Base-by-base conservation (phyloP, 106 monocot genomes). In the Allium cepa region DNA sequence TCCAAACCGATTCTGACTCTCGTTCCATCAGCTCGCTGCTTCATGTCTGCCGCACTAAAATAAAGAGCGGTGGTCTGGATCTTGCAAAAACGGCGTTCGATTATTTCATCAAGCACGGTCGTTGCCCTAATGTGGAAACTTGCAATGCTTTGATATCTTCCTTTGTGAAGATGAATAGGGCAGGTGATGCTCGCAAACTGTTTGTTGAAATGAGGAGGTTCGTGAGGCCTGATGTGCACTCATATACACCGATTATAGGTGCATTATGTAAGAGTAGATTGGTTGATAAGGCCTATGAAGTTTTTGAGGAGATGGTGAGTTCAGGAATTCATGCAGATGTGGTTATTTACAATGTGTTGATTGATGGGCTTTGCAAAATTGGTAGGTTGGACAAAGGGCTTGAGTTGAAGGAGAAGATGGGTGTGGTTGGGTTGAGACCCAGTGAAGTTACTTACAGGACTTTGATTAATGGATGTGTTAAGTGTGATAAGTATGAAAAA, bases 331-430 rank as follows among this genome's bases (percentile, higher is more conserved):
- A 15, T 18, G 82, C 88, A 0, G 78, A 67, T 14, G 78, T 88
- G 10, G 85, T 91, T 15, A 80, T 91, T 8, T 96, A 86, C 75
- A 96, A 96, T 77, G 85, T 69, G 3, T 65, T 96, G 15, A 73
- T 91, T 11, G 83, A 91, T 65, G 91, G 91, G 18, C 68, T 96
- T n/a, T 84, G 84, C 73, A 96, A 84, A 81, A 79, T 63, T 4
- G 66, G 59, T 51, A 86, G 75, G 80, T 14, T 91, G 50, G 67
- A 79, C 11, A 78, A 78, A 53, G 96, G 77, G 12, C 73, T 96
- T 57, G 10, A 47, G 26, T 84, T 82, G 59, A 92, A 84, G 68
- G 80, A 80, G 59, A 79, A 82, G 58, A 92, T 96, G 88, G 59
- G 67, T 26, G 68, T 14, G 36, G 69, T 47, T 17, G 70, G 67